Evolutionary conservation across 805 yeast genomes (phyloP).

Genomic region (Candida dendrica): DNA sequence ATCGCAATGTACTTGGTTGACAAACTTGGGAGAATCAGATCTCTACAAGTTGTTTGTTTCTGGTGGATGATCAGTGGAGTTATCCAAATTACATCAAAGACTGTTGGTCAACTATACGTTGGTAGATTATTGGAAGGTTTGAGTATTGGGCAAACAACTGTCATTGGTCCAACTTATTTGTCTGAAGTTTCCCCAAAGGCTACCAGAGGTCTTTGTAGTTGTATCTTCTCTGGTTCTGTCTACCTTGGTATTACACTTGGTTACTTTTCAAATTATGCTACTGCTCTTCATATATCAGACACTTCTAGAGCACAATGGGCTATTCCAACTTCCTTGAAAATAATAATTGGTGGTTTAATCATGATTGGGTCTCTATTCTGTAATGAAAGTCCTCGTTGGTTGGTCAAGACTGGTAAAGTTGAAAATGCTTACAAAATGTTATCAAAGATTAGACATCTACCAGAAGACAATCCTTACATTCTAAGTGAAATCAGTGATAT

Average conservation of each 20-base stretch:
- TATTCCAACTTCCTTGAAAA: conserved; percentile 40
- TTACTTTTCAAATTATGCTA: conserved; percentile 45
- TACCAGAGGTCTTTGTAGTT: conserved; percentile 44
- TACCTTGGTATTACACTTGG: conserved; percentile 46
- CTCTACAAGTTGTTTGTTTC: conserved; percentile 36
- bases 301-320: conserved; percentile 40
- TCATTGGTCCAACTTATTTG: conserved; percentile 47
- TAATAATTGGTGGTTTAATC: conserved; percentile 40
- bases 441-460: conserved; percentile 35
- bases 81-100: conserved; percentile 39
- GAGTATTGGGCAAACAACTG: conserved; percentile 50
- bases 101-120: conserved; percentile 44
- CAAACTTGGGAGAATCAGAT: conserved; percentile 41
- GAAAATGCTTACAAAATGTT: conserved; percentile 36
- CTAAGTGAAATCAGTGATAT: conserved; percentile 44
- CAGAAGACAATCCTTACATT: conserved; percentile 41
- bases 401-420: conserved; percentile 30
- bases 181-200: conserved; percentile 47
- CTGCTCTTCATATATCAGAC: conserved; percentile 36
- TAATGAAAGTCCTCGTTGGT: conserved; percentile 43
- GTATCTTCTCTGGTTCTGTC: conserved; percentile 51
- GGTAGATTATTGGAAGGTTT: conserved; percentile 51
- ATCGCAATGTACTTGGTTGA: conserved; percentile 43
- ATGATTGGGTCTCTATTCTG: conserved; percentile 36
- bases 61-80: conserved; percentile 39